Evolutionary conservation across 2,329 filamentous ascomycete species (phyloP).

Genomic region (Colletotrichum tropicicola): DNA sequence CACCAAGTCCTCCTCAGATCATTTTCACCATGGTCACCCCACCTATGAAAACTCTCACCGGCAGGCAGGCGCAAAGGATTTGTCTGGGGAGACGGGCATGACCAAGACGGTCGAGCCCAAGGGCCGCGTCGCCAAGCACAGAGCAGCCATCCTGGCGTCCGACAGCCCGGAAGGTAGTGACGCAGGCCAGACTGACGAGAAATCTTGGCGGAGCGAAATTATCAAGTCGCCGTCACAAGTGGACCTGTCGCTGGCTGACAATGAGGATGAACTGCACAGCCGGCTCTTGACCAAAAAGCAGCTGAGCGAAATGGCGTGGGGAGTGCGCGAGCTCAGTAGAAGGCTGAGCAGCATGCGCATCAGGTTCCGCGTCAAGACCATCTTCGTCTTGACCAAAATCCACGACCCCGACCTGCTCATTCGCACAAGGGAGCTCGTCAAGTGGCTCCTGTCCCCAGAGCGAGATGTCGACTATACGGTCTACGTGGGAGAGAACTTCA

Average conservation of each 20-base stretch:
- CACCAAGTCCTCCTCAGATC: constrained; percentile 16
- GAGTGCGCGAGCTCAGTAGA: constrained; percentile 89
- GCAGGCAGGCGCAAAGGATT: constrained; percentile 31
- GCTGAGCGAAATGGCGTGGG: constrained; percentile 96
- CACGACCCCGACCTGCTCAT: constrained; percentile 83
- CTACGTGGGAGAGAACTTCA: constrained; percentile 82
- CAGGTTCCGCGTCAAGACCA: constrained; percentile 80
- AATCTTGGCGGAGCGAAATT: constrained; percentile 61
- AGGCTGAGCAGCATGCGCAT: constrained; percentile 85
- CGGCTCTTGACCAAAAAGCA: constrained; percentile 95
- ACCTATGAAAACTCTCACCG: constrained; percentile 33
- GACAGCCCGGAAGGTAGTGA: constrained; percentile 49
- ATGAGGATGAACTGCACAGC: constrained; percentile 54
- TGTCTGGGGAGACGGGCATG: constrained; percentile 37
- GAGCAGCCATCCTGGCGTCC: constrained; percentile 66
- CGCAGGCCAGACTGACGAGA: constrained; percentile 65
- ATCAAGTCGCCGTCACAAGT: constrained; percentile 51
- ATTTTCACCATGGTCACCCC: constrained; percentile 40
- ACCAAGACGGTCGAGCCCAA: constrained; percentile 45
- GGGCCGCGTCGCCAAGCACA: constrained; percentile 67
- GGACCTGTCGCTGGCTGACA: constrained; percentile 43
- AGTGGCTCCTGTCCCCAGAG: constrained; percentile 82
- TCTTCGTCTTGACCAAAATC: constrained; percentile 93
- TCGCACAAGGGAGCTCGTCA: constrained; percentile 79
- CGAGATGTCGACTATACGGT: constrained; percentile 76